Evolutionary conservation across 2,329 filamentous ascomycete species (phyloP).

Genomic region (Phoma sp.): DNA sequence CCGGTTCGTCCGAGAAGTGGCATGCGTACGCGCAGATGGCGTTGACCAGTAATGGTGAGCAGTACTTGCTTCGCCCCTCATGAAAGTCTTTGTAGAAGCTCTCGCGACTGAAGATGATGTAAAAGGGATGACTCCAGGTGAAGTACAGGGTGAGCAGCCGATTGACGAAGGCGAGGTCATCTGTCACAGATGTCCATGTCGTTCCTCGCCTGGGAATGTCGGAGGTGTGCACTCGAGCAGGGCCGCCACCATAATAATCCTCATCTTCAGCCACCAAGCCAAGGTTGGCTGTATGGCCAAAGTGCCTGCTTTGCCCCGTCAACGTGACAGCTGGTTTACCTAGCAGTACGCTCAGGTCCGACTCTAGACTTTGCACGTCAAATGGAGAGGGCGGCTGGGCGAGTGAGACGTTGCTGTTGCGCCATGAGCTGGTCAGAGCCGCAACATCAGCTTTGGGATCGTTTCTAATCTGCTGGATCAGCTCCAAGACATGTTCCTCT

Average conservation of each 20-base stretch:
- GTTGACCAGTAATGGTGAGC: constrained; percentile 70
- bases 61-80: constrained; percentile 66
- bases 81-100: constrained; percentile 72
- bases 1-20: constrained; percentile 69
- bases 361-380: constrained; percentile 40
- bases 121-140: constrained; percentile 75
- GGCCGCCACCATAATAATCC: constrained; percentile 35
- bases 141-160: constrained; percentile 72
- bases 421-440: constrained; percentile 49
- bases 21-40: constrained; percentile 70
- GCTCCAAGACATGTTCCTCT: constrained; percentile 51
- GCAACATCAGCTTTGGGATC: constrained; percentile 50
- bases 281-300: constrained; percentile 47
- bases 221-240: constrained; percentile 18
- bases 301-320: constrained; percentile 44
- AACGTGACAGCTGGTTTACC: constrained; percentile 44
- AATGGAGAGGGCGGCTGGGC: constrained; percentile 30
- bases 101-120: constrained; percentile 73
- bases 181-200: constrained; percentile 67
- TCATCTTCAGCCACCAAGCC: constrained; percentile 46
- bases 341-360: constrained; percentile 46
- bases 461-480: constrained; percentile 52
- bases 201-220: constrained; percentile 27
- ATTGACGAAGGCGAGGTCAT: constrained; percentile 64
- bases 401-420: constrained; percentile 48